phyloP scores from a whole-genome alignment of 768 basidiomycete species.

The Lactarius deliciosus region DNA sequence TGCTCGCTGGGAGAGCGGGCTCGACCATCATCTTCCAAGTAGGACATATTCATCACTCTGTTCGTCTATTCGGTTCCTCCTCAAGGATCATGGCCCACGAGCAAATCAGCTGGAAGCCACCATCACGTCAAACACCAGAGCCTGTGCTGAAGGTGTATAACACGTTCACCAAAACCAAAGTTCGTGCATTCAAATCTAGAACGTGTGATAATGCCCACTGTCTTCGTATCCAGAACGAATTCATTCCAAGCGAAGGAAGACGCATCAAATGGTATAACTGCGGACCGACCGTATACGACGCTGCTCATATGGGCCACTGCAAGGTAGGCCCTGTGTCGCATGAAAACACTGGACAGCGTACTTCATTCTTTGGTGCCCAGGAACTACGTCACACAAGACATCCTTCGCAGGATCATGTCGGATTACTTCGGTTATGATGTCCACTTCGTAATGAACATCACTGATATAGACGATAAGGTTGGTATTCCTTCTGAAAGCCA shows the following conservation, averaged over 20 bases:
- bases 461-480: constrained; percentile 99
- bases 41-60: neutral
- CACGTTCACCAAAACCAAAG: constrained; percentile 89
- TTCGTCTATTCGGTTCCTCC: neutral
- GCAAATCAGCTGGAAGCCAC: constrained; percentile 56
- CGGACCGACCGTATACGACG: constrained; percentile 98
- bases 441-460: constrained; percentile 99
- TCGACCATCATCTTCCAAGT: constrained; percentile 12
- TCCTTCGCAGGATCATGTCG: constrained; percentile 82
- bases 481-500: constrained; percentile 22
- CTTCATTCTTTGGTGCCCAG: constrained; percentile 41
- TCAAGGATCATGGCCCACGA: constrained; percentile 50
- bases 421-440: constrained; percentile 98
- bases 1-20: constrained; percentile 13
- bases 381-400: constrained; percentile 96
- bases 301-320: constrained; percentile 99
- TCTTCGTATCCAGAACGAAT: constrained; percentile 59
- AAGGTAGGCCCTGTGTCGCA: constrained; percentile 49
- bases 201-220: constrained; percentile 11
- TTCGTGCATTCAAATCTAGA: constrained; percentile 34
- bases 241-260: constrained; percentile 64
- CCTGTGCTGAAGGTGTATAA: constrained; percentile 86
- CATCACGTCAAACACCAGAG: constrained; percentile 48
- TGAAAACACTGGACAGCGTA: neutral
- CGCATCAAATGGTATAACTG: constrained; percentile 99